Evolutionary conservation across 192 early-diverging fungal genomes (phyloP).

Genomic region (Rhizophagus clarus): DNA sequence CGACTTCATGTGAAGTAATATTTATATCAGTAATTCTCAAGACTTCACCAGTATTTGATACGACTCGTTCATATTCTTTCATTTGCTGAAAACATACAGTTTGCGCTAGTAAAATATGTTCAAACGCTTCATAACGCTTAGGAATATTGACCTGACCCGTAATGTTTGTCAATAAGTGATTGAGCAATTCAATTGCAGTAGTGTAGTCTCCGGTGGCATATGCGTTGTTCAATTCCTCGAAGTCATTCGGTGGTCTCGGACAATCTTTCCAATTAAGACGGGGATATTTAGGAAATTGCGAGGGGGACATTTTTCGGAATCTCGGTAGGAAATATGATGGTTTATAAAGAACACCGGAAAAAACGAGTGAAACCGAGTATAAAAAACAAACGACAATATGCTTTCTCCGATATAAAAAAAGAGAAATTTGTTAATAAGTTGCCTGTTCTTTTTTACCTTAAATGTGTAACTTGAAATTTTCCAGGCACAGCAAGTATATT

Average conservation of each 20-base stretch:
- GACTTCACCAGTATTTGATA: neutral
- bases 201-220: conserved; percentile 22
- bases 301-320: neutral
- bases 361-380: neutral
- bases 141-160: neutral
- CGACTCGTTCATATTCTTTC: neutral
- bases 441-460: neutral
- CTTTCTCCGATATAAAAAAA: neutral
- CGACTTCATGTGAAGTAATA: neutral
- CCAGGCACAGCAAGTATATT: neutral
- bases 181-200: conserved; percentile 11
- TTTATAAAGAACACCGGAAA: neutral
- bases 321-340: neutral
- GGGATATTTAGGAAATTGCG: neutral
- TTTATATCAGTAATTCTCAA: neutral
- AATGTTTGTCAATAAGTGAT: neutral
- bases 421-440: neutral
- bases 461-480: neutral
- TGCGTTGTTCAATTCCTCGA: conserved; percentile 13
- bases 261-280: neutral
- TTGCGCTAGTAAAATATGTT: conserved; percentile 15
- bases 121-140: neutral
- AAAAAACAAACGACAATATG: neutral
- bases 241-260: neutral
- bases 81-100: conserved; percentile 28